A percentile compares a stretch with the other conserved stretches of the same genome.
phyloP scores from a whole-genome alignment of 1,284 basidiomycete species.

The Meira miltonrushii region DNA sequence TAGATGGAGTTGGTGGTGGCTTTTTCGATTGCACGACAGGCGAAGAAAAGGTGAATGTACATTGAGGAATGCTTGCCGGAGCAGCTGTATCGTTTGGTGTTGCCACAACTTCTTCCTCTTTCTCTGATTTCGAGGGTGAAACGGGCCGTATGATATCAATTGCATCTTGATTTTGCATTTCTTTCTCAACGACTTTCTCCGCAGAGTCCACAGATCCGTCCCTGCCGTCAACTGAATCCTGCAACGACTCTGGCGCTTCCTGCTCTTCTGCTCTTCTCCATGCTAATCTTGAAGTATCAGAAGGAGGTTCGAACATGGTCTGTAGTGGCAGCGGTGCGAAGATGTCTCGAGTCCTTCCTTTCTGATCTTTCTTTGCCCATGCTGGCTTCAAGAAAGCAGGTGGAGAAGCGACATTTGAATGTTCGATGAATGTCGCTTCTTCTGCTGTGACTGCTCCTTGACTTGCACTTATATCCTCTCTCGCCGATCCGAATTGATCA shows the following conservation, averaged over 20 bases:
- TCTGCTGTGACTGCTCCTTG: conserved; percentile 6
- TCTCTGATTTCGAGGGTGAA: not conserved
- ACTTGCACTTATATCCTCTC: conserved; percentile 1
- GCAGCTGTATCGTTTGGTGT: not conserved
- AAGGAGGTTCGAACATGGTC: conserved; percentile 44
- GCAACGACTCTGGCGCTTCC: not conserved
- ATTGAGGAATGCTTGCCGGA: not conserved
- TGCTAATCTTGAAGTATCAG: conserved; percentile 12
- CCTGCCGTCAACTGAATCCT: not conserved
- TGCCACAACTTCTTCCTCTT: not conserved
- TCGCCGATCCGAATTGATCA: not conserved
- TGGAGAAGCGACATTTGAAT: conserved; percentile 35
- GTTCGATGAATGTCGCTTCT: conserved; percentile 43
- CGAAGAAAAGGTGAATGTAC: not conserved
- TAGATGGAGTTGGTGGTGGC: not conserved
- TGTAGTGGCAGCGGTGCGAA: conserved; percentile 47
- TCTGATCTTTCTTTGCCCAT: conserved; percentile 20
- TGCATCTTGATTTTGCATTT: not conserved
- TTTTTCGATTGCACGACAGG: not conserved
- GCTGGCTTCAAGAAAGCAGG: conserved; percentile 42
- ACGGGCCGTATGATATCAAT: not conserved
- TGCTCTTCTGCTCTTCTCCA: not conserved
- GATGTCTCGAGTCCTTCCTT: conserved; percentile 28
- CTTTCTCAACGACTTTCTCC: not conserved
- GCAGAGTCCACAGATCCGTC: not conserved